Base-by-base conservation (phyloP, 164 flowering plant genomes). In the Vitis riparia region DNA sequence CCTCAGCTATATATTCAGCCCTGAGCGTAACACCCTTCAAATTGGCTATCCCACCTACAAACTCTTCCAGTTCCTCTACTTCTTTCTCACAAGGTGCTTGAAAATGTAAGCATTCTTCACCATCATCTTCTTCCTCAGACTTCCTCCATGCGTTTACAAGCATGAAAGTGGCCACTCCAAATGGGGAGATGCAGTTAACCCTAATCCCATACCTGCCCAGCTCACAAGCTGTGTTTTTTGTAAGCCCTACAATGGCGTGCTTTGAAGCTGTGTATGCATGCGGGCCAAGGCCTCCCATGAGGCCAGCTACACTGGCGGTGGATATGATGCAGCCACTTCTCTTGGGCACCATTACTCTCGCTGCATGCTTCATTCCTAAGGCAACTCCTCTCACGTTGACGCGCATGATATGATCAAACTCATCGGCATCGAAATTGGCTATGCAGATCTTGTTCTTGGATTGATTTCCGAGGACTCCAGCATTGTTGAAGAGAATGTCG, bases 151-250 rank as follows among this genome's bases (percentile, higher is more conserved):
- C 98, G 67, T 89, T 81, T 2, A 86, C 77, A 52, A 88, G 86
- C 94, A 92, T 89, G 4, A 85, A 65, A 1, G 98, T 92, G 15
- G 96, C 94, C 52, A 91, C 93, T 65, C 93, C 98, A 69, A 88
- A 91, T 51, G 98, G 98, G 13, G 98, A 93, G 30, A 93, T 87
- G 78, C 97, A 89, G 56, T 93, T 93, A 8, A 89, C 96, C 67
- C 97, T 73, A 57, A 93, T 89, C 68, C 98, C 98, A 66, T 80
- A 76, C 75, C 72, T 63, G 1, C 98, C 94, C 1, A 93, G 82
- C 80, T 91, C 98, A 51, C 93, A 87, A 0, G 97, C 93, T 8
- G 89, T 67, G 64, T 89, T 91, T 82, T 89, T 91, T 5, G 92
- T 89, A 1, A 93, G 77, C 70, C 98, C 97, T 1, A 91, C 86